These are phyloP conservation scores for Sporobolomyces roseus DNA, from an alignment of 768 basidiomycete species.

Conservation along the genomic window DNA sequence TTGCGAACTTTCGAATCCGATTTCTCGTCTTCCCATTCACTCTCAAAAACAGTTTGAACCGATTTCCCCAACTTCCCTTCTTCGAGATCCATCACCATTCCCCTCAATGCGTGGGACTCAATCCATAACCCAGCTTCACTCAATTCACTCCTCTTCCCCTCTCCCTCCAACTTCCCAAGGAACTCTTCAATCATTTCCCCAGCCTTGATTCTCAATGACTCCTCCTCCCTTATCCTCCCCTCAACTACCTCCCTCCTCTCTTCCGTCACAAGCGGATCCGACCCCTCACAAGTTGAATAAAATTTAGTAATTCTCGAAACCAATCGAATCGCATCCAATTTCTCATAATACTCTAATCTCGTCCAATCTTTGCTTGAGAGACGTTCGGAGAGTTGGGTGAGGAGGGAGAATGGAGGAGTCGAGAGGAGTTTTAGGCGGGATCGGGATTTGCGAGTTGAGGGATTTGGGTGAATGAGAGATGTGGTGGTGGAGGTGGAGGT, in stretches of 20 bases:
- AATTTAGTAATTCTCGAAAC: not conserved
- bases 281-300: too few species aligned
- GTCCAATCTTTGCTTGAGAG: not conserved
- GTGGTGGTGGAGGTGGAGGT: not conserved
- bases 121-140: constrained; percentile 15
- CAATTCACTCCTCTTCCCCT: not conserved
- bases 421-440: not conserved
- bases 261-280: too few species aligned
- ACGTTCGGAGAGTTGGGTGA: not conserved
- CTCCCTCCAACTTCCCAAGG: not conserved
- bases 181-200: not conserved
- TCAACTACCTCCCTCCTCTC: too few species aligned
- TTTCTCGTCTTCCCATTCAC: not conserved
- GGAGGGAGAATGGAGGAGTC: not conserved
- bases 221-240: not conserved
- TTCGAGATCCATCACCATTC: not conserved
- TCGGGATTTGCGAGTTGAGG: not conserved
- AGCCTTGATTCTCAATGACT: not conserved
- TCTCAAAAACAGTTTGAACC: not conserved
- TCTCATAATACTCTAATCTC: not conserved
- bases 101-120: not conserved
- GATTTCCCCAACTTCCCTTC: not conserved
- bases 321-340: constrained; percentile 10
- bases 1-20: too few species aligned
- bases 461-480: not conserved